Evolutionary conservation across 2,329 filamentous ascomycete genomes (phyloP).

Genomic region (Pezicula rhizophila): DNA sequence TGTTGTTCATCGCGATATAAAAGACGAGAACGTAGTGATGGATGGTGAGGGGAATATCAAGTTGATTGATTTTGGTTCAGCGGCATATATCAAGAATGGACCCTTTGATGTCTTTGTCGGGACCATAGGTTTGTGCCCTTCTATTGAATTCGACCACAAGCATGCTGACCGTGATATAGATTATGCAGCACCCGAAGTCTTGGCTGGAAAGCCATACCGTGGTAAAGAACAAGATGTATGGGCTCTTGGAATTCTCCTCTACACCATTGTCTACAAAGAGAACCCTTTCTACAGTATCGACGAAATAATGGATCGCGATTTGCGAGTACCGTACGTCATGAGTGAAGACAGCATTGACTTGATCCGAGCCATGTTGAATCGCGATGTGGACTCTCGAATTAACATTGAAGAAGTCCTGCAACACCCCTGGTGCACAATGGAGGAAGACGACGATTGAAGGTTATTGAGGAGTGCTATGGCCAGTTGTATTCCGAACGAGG

Average conservation of each 20-base stretch:
- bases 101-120: constrained; percentile 99
- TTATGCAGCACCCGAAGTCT: constrained; percentile 96
- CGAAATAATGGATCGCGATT: constrained; percentile 96
- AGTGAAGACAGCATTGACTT: constrained; percentile 91
- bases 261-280: constrained; percentile 99
- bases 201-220: constrained; percentile 84
- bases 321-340: constrained; percentile 82
- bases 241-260: constrained; percentile 93
- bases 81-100: constrained; percentile 95
- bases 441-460: constrained; percentile 18
- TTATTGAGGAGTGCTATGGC: neutral
- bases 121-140: constrained; percentile 73
- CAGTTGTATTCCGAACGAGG: too few species aligned
- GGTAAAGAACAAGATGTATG: constrained; percentile 98
- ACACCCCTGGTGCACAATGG: constrained; percentile 64
- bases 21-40: constrained; percentile 95
- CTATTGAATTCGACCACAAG: neutral
- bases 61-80: constrained; percentile 95
- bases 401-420: constrained; percentile 84
- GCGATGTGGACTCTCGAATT: constrained; percentile 75
- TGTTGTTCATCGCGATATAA: constrained; percentile 96
- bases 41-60: constrained; percentile 95
- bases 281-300: constrained; percentile 99
- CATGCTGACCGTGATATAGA: constrained; percentile 46
- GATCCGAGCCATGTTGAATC: constrained; percentile 85